These are phyloP conservation scores for Talaromyces proteolyticus DNA, from an alignment of 495 filamentous ascomycete species.

Conservation along the genomic window DNA sequence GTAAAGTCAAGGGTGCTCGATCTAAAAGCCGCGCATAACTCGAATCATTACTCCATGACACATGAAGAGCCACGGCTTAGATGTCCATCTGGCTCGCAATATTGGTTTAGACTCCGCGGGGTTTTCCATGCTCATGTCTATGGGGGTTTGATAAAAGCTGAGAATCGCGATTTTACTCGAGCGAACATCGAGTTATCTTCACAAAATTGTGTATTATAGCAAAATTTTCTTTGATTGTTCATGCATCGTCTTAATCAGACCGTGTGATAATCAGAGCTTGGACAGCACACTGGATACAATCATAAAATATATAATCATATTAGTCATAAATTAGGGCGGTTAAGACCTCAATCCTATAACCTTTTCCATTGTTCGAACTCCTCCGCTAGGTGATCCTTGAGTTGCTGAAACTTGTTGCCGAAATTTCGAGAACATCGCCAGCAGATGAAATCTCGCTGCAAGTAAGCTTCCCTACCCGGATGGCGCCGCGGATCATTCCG, in stretches of 20 bases:
- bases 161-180: background rate
- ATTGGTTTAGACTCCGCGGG: background rate
- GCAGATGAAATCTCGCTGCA: constrained; percentile 62
- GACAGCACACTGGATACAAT: background rate
- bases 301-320: background rate
- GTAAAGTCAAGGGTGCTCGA: constrained; percentile 68
- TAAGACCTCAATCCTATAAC: constrained; percentile 33
- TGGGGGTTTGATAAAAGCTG: background rate
- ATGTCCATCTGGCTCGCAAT: background rate
- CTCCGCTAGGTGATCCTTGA: constrained; percentile 74
- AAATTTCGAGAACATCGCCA: constrained; percentile 82
- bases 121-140: background rate
- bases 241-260: background rate
- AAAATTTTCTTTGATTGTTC: background rate
- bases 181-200: background rate
- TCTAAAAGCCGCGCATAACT: constrained; percentile 44
- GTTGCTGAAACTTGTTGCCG: constrained; percentile 58
- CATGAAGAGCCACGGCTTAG: background rate
- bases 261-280: background rate
- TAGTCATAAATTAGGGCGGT: too few relatives aligned
- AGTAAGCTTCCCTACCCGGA: constrained; percentile 46
- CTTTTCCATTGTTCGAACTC: constrained; percentile 82
- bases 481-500: constrained; percentile 53
- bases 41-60: background rate
- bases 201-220: constrained; percentile 1